Evolutionary conservation across 2,329 filamentous ascomycete species (phyloP), one percentile per base, ranked within the genome.

Genomic region (Escovopsis sp.): DNA sequence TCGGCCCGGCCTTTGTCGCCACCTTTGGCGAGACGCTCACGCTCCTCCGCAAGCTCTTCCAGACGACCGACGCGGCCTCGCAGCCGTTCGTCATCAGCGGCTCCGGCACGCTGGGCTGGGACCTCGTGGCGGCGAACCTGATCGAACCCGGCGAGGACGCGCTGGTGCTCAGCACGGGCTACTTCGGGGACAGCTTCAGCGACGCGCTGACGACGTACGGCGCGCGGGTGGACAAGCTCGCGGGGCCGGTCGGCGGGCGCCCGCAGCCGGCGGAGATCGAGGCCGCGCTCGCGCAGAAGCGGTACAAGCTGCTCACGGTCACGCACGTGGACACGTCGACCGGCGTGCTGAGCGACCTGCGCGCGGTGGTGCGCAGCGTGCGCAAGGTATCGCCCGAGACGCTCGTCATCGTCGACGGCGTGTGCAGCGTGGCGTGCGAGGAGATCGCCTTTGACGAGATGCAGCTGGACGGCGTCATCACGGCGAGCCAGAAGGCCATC

Each of bases 261-360:
- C 89, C 89, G 38, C 83, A 93, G 58, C 75, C 94, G 33, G 73
- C 81, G 42, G 85, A 94, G 61, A 80, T 98, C 47, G 89, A 96
- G 67, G 76, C 82, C 64, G 87, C 88, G 3, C 70, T 98, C 50
- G 82, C 81, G 62, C 77, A 85, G 69, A 94, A 91, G 71, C 78
- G 84, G 57, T 96, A 94, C 73, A 96, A 96, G 74, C 62, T 89
- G 48, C 66, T 98, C 55, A 96, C 89, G 36, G 82, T 96, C 50
- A 98, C 91, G 10, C 91, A 98, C 61, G 89, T 95, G 48, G 91
- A 98, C 59, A 98, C 91, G 23, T 95, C 88, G 4, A 98, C 91
- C 33, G 91, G 91, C 52, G 91, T 98, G 26, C 69, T 98, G 40
- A 94, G 84, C 57, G 88, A 96, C 61, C 76, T 96, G 55, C 82